A percentile compares a stretch with the other conserved stretches of the same genome.
These are phyloP conservation scores for Exophiala xenobiotica DNA, from an alignment of 2,329 filamentous ascomycete genomes.

Conservation along the genomic window DNA sequence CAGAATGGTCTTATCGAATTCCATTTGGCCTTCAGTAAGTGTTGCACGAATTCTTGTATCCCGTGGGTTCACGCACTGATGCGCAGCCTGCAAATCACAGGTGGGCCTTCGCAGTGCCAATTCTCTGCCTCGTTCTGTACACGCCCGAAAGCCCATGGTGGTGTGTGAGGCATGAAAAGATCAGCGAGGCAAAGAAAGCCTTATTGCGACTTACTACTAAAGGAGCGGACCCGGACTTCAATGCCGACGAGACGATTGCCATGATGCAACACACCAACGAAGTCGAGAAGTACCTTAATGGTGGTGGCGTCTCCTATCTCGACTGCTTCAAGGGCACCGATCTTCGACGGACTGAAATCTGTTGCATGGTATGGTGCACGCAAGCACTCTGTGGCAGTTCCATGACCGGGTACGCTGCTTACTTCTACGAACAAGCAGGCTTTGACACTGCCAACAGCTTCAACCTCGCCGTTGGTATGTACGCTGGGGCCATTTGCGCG, in stretches of 20 bases:
- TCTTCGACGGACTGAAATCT: constrained; percentile 38
- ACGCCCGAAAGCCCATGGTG: constrained; percentile 55
- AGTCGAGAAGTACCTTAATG: constrained; percentile 34
- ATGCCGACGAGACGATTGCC: constrained; percentile 51
- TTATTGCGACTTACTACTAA: constrained; percentile 42
- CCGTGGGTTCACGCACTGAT: too few relatives aligned
- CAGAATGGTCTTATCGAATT: constrained; percentile 52
- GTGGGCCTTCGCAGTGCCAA: constrained; percentile 52
- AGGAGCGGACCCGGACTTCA: constrained; percentile 41
- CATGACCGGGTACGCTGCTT: constrained; percentile 36
- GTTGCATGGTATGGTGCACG: constrained; percentile 33
- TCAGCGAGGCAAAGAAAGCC: constrained; percentile 43
- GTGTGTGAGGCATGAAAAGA: constrained; percentile 45
- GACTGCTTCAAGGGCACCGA: constrained; percentile 41
- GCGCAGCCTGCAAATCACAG: not conserved
- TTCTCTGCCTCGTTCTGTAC: constrained; percentile 45
- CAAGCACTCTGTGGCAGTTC: constrained; percentile 37
- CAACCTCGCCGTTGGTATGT: constrained; percentile 40
- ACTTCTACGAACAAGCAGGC: constrained; percentile 38
- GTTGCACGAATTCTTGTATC: too few relatives aligned
- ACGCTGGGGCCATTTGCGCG: constrained; percentile 36
- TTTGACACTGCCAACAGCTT: constrained; percentile 41
- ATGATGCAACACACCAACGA: constrained; percentile 60
- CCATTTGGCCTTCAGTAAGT: constrained; percentile 48
- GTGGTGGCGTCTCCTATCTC: constrained; percentile 34